Conservation (phyloP, 805 yeast species). For the Hanseniaspora jakobsenii region DNA sequence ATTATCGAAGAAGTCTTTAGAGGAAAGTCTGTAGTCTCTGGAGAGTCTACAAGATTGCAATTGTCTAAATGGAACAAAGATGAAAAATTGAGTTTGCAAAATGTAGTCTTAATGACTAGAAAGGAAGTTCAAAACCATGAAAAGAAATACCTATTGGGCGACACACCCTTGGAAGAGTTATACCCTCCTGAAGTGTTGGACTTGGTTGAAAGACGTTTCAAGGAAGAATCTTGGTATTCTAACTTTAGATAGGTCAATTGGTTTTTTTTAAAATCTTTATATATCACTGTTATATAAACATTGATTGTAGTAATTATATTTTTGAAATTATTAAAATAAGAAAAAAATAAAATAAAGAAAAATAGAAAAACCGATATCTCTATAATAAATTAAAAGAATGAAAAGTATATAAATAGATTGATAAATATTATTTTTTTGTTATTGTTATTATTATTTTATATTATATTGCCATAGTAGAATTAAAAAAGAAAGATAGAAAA, state of each 20-base stretch:
- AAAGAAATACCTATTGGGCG: slow-evolving; percentile 55
- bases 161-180: slow-evolving; percentile 49
- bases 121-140: slow-evolving; percentile 81
- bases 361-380: no score
- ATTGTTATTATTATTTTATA: no score
- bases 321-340: no score
- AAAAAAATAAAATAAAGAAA: no score
- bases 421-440: no score
- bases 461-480: no score
- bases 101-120: slow-evolving; percentile 76
- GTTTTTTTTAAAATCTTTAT: no score
- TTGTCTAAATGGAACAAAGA: slow-evolving; percentile 75
- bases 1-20: slow-evolving; percentile 83
- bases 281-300: no score
- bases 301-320: no score
- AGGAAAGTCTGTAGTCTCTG: slow-evolving; percentile 81
- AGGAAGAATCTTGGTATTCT: slow-evolving; percentile 65
- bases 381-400: no score
- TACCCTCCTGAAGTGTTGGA: slow-evolving; percentile 49
- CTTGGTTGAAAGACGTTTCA: slow-evolving; percentile 49
- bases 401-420: no score
- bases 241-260: slow-evolving; percentile 35
- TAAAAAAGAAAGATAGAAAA: no score
- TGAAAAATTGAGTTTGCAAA: slow-evolving; percentile 54
- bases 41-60: slow-evolving; percentile 66